Conservation (phyloP, 495 filamentous ascomycete genomes). For the Immersiella caudata region DNA sequence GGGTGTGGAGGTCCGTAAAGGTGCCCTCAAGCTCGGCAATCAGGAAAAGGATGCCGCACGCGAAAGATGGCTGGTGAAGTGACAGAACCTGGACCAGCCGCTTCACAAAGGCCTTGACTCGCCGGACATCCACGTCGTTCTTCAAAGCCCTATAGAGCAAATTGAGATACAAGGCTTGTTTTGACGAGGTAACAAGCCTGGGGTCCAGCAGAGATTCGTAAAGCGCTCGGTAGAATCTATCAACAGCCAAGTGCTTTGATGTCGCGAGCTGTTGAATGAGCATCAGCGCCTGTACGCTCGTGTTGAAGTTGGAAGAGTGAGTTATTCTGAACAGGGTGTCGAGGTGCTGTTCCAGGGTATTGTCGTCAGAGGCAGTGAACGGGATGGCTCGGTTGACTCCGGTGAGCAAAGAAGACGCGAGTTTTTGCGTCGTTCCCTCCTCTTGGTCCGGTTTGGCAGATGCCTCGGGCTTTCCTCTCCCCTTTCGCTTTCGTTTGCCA, state of each 20-base stretch:
- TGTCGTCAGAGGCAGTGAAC: slow-evolving; percentile 79
- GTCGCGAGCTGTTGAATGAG: slow-evolving; percentile 89
- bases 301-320: slow-evolving; percentile 98
- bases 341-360: slow-evolving; percentile 80
- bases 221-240: slow-evolving; percentile 91
- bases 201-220: slow-evolving; percentile 95
- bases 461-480: slow-evolving; percentile 24
- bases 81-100: slow-evolving; percentile 82
- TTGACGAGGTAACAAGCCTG: slow-evolving; percentile 83
- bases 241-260: slow-evolving; percentile 72
- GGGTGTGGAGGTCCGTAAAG: slow-evolving; percentile 72
- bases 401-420: slow-evolving; percentile 85
- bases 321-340: slow-evolving; percentile 93
- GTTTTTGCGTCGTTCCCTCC: slow-evolving; percentile 72
- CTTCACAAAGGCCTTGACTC: slow-evolving; percentile 94
- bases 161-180: slow-evolving; percentile 93
- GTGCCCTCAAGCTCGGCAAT: slow-evolving; percentile 75
- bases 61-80: slow-evolving; percentile 89
- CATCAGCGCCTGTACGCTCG: slow-evolving; percentile 92
- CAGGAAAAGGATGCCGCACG: slow-evolving; percentile 85
- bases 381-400: slow-evolving; percentile 96
- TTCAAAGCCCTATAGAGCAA: slow-evolving; percentile 85
- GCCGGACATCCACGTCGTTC: slow-evolving; percentile 79
- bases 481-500: slow-evolving; percentile 18
- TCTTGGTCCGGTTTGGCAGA: slow-evolving; percentile 43